Percentiles rank a stretch among this genome's conserved stretches.
Conservation (phyloP, 176 grass and related monocot genomes). For the Pontederia crassipes region DNA sequence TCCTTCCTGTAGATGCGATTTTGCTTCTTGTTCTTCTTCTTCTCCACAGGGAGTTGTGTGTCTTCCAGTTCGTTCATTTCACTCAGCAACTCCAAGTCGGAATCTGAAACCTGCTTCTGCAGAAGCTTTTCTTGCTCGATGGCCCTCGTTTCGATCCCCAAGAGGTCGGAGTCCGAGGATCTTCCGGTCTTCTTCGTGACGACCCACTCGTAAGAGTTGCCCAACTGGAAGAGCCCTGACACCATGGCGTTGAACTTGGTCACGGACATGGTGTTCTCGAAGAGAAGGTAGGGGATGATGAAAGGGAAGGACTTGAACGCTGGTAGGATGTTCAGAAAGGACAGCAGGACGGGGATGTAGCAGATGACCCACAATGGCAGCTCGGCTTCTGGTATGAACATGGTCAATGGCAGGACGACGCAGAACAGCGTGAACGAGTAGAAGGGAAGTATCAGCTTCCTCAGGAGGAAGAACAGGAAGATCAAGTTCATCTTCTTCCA, state of each 20-base stretch:
- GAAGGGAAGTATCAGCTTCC: slow-evolving; percentile 5
- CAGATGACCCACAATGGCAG: slow-evolving; percentile 1
- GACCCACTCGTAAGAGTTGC: slow-evolving; percentile 7
- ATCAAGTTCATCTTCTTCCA: slow-evolving; percentile 10
- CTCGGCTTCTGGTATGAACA: slow-evolving; percentile 7
- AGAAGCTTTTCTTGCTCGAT: background rate
- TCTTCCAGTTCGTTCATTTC: background rate
- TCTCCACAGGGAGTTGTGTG: background rate
- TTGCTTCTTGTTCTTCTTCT: background rate
- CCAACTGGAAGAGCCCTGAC: slow-evolving; percentile 2
- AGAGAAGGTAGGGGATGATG: slow-evolving; percentile 11
- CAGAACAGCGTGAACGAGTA: slow-evolving; percentile 11
- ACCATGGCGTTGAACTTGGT: slow-evolving; percentile 10
- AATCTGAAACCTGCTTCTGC: slow-evolving; percentile 6
- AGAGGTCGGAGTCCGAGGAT: background rate
- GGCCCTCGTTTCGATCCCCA: background rate
- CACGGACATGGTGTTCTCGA: slow-evolving; percentile 10
- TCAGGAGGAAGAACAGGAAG: slow-evolving; percentile 9
- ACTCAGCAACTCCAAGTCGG: background rate
- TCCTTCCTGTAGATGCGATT: slow-evolving; percentile 2
- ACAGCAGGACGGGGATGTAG: background rate
- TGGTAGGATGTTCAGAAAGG: slow-evolving; percentile 2
- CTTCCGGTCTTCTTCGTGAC: slow-evolving; percentile 8
- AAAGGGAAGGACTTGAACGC: slow-evolving; percentile 5
- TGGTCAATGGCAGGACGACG: slow-evolving; percentile 2